Evolutionary conservation across 2,329 filamentous ascomycete genomes (phyloP), one percentile per base, ranked within the genome.

Genomic region (Colletotrichum euphorbiae): DNA sequence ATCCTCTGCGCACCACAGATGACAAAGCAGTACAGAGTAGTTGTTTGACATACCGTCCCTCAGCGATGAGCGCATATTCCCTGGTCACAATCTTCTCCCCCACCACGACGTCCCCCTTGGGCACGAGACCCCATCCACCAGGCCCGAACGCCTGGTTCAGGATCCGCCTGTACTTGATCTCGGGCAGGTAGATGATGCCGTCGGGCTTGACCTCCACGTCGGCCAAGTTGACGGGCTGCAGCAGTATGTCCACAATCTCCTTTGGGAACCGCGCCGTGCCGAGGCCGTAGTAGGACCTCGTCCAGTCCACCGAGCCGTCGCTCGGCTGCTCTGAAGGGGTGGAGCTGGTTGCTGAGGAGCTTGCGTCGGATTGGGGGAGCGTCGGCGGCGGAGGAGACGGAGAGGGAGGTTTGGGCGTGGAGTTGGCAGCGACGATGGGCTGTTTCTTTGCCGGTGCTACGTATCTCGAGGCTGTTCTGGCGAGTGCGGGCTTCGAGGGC

Each of bases 141-240:
- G 96, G 96, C 0, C 96, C 95, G 81, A 99, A 99, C 0, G 94
- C 93, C 74, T 85, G 84, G 79, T 98, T 98, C 74, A 99, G 80
- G 71, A 97, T 95, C 71, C 95, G 85, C 50, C 96, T 85, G 82
- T 99, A 99, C 82, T 98, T 98, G 84, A 99, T 98, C 85, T 99
- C 96, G 12, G 96, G 96, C 67, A 99, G 84, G 78, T 98, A 99
- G 68, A 98, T 84, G 73, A 99, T 95, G 38, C 96, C 96, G 81
- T 99, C 96, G 36, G 96, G 95, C 83, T 99, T 99, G 77, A 99
- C 91, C 83, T 99, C 96, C 62, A 99, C 90, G 80, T 98, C 95
- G 54, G 90, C 86, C 0, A 87, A 81, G 61, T 89, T 82, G 12
- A 97, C 78, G 2, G 90, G 89, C 64, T 87, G 83, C 70, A 92